These are phyloP conservation scores for Globisporangium nunn DNA, from an alignment of 352 stramenopile genomes.

Conservation along the genomic window DNA sequence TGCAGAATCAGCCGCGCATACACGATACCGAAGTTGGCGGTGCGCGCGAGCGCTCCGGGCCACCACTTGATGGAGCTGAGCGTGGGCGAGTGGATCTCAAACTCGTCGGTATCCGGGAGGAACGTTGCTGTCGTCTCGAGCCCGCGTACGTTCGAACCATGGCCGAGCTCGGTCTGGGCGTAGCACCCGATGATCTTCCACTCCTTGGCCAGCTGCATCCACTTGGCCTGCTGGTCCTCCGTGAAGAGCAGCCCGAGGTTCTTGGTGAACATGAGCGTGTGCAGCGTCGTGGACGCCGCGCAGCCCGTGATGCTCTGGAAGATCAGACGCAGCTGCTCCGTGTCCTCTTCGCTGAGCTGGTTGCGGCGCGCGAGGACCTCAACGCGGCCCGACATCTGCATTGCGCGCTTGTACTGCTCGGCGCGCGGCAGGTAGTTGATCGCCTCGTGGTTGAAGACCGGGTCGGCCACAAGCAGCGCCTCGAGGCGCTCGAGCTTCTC, in stretches of 20 bases:
- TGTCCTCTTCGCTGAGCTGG: constrained; percentile 44
- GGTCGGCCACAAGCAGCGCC: constrained; percentile 44
- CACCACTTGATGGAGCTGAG: constrained; percentile 95
- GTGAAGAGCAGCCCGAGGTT: constrained; percentile 56
- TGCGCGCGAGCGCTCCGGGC: constrained; percentile 80
- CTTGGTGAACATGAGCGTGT: constrained; percentile 51
- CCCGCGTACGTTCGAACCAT: constrained; percentile 89
- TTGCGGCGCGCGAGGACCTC: constrained; percentile 52
- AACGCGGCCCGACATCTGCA: constrained; percentile 49
- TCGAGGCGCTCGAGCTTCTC: constrained; percentile 55
- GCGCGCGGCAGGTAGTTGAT: constrained; percentile 31
- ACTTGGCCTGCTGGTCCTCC: constrained; percentile 51
- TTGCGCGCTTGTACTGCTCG: constrained; percentile 49
- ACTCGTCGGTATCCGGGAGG: constrained; percentile 76
- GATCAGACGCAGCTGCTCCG: constrained; percentile 41
- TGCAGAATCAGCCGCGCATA: constrained; percentile 77
- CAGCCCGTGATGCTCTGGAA: constrained; percentile 48
- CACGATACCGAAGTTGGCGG: constrained; percentile 89
- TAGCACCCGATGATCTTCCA: constrained; percentile 87
- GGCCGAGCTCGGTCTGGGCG: constrained; percentile 94
- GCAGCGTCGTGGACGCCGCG: constrained; percentile 29
- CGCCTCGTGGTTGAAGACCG: constrained; percentile 9
- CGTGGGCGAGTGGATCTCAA: constrained; percentile 90
- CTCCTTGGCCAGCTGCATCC: constrained; percentile 44
- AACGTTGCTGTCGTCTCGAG: constrained; percentile 92